phyloP scores from a whole-genome alignment of 345 rosid genomes.

The Clausena lansium region DNA sequence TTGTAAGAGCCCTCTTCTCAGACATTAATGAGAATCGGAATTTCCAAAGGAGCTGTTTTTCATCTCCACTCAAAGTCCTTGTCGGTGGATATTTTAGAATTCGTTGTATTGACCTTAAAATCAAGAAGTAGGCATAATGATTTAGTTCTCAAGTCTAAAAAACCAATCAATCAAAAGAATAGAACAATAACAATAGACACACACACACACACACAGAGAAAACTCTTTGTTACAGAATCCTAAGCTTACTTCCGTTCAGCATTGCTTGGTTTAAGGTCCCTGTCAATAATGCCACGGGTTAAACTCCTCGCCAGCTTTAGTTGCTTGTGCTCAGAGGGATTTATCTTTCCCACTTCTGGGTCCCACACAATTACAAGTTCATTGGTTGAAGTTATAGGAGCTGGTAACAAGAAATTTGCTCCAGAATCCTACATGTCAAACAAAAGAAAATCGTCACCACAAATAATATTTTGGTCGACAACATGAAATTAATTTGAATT shows the following conservation, averaged over 20 bases:
- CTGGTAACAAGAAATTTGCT: slow-evolving; percentile 76
- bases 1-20: slow-evolving; percentile 95
- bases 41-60: slow-evolving; percentile 97
- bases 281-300: slow-evolving; percentile 94
- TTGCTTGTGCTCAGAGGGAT: slow-evolving; percentile 99
- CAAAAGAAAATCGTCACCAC: slow-evolving; percentile 8
- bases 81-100: slow-evolving; percentile 93
- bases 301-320: slow-evolving; percentile 94
- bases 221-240: not conserved
- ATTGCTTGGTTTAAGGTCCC: slow-evolving; percentile 90
- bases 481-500: not conserved
- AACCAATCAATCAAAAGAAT: not conserved
- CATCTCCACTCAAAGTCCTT: slow-evolving; percentile 86
- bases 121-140: slow-evolving; percentile 18
- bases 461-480: not conserved
- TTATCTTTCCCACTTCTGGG: slow-evolving; percentile 85
- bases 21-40: slow-evolving; percentile 92
- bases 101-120: slow-evolving; percentile 73
- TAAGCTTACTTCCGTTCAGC: slow-evolving; percentile 77
- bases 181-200: not conserved
- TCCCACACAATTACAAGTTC: slow-evolving; percentile 96
- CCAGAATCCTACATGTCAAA: slow-evolving; percentile 68
- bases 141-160: slow-evolving; percentile 10
- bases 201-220: too few species aligned
- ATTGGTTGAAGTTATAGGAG: slow-evolving; percentile 87